Conservation (phyloP, 257 asterid species). For the Nicotiana attenuata region DNA sequence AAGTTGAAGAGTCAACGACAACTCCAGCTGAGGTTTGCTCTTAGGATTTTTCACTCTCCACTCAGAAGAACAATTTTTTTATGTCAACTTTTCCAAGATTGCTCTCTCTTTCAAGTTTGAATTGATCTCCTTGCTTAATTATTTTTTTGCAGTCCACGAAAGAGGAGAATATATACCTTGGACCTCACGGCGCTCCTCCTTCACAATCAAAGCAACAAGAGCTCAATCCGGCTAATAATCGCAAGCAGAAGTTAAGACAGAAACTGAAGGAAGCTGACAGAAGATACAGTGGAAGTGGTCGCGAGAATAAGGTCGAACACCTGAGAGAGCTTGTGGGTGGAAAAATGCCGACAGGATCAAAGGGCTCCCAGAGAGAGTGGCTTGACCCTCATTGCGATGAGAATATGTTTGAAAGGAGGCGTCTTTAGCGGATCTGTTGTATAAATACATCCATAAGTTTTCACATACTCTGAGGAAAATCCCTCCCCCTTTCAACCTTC, state of each 20-base stretch:
- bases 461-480: not conserved
- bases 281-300: constrained; percentile 51
- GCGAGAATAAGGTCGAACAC: constrained; percentile 73
- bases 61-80: not conserved
- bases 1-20: constrained; percentile 44
- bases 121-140: not conserved
- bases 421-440: constrained; percentile 15
- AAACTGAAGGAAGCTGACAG: constrained; percentile 78
- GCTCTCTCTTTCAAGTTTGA: not conserved
- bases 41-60: not conserved
- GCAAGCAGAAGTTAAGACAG: constrained; percentile 74
- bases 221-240: constrained; percentile 36
- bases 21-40: constrained; percentile 40
- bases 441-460: constrained; percentile 5
- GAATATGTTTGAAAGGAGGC: constrained; percentile 64
- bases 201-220: constrained; percentile 67
- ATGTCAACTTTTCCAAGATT: constrained; percentile 1
- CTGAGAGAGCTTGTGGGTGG: constrained; percentile 80
- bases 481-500: not conserved
- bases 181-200: constrained; percentile 97
- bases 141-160: constrained; percentile 35
- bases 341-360: constrained; percentile 40
- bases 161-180: constrained; percentile 79
- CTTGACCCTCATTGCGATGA: constrained; percentile 94
- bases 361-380: constrained; percentile 70